Conservation (phyloP, 495 filamentous ascomycete species). For the Pseudoneurospora amorphoporcata region DNA sequence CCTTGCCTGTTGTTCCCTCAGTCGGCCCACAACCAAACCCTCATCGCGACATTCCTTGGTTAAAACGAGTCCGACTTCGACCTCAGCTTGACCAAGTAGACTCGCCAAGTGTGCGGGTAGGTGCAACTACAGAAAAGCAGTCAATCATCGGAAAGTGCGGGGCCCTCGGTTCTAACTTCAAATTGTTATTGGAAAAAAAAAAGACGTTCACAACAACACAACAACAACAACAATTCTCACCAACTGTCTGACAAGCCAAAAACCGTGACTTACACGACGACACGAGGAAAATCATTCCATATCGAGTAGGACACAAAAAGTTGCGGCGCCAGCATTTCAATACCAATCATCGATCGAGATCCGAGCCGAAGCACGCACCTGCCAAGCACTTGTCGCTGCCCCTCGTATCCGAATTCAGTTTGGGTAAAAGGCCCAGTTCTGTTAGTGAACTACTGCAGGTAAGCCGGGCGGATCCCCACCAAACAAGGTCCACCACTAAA, state of each 20-base stretch:
- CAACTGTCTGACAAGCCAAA: not conserved
- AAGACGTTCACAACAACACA: not conserved
- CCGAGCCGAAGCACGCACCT: not conserved
- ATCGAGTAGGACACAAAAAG: not conserved
- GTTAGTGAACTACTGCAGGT: conserved; percentile 11
- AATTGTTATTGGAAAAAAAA: not conserved
- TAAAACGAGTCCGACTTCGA: not conserved
- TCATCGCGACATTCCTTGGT: not conserved
- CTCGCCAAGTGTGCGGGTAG: not conserved
- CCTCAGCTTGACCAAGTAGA: not conserved
- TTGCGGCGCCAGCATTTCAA: not conserved
- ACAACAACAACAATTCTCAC: not conserved
- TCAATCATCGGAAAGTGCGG: not conserved
- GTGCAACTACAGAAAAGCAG: not conserved
- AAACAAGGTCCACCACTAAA: not conserved
- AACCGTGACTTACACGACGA: not conserved
- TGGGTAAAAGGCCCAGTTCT: not conserved
- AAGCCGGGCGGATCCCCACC: conserved; percentile 9
- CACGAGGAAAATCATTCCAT: not conserved
- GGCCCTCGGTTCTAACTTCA: not conserved
- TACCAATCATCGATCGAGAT: not conserved
- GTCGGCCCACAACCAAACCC: not conserved
- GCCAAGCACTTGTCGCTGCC: not conserved
- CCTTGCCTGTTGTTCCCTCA: not conserved
- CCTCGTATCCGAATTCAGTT: not conserved